A percentile compares a stretch with the other conserved stretches of the same genome.
Conservation (phyloP, 495 filamentous ascomycete species). For the Cladorrhinum samala region DNA sequence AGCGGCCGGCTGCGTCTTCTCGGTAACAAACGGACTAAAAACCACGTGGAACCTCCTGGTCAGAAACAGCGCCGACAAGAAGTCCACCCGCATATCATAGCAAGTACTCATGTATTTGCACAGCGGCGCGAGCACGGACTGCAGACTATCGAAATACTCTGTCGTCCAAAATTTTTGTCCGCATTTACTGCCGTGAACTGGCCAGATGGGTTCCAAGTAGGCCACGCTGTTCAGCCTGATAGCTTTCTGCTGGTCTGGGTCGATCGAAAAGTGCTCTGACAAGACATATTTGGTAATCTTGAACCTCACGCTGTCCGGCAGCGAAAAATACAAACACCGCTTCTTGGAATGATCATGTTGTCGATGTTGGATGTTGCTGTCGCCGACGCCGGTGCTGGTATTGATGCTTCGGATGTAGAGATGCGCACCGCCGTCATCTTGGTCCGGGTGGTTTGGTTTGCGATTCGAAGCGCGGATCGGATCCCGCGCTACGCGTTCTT, state of each 20-base stretch:
- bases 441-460: background rate
- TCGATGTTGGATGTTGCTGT: background rate
- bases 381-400: too few species aligned
- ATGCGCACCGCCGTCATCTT: background rate
- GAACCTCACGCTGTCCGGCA: conserved; percentile 19
- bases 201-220: conserved; percentile 18
- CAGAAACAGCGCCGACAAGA: conserved; percentile 21
- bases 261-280: conserved; percentile 2
- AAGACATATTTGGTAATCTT: conserved; percentile 16
- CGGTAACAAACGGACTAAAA: conserved; percentile 18
- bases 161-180: conserved; percentile 10
- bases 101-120: conserved; percentile 15
- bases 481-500: background rate
- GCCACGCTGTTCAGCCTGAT: conserved; percentile 21
- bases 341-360: background rate
- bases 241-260: conserved; percentile 7
- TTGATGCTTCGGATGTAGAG: background rate
- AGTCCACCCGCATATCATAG: conserved; percentile 19
- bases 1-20: conserved; percentile 10
- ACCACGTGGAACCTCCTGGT: conserved; percentile 26
- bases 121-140: conserved; percentile 9
- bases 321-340: conserved; percentile 9
- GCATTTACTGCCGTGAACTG: conserved; percentile 3
- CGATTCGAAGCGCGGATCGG: background rate
- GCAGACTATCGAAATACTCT: conserved; percentile 22